A percentile compares a stretch with the other conserved stretches of the same genome.
These are phyloP conservation scores for Aspergillus melleus DNA, from an alignment of 2,329 filamentous ascomycete genomes.

Conservation along the genomic window DNA sequence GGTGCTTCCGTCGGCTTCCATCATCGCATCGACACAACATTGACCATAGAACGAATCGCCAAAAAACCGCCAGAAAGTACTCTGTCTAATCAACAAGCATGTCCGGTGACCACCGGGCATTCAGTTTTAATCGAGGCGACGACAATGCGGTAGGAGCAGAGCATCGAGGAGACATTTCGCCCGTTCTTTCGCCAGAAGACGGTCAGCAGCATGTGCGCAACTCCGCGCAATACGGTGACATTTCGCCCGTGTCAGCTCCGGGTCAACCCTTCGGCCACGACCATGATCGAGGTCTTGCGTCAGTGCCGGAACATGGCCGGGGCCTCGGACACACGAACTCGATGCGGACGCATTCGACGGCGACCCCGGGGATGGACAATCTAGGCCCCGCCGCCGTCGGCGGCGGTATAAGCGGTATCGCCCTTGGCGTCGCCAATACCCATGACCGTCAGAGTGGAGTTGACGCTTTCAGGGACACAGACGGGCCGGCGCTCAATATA, in stretches of 20 bases:
- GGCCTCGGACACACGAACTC: slow-evolving; percentile 29
- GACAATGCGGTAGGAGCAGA: slow-evolving; percentile 8
- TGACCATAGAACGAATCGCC: neutral
- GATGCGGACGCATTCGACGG: slow-evolving; percentile 37
- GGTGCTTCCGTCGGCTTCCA: neutral
- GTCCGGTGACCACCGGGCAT: slow-evolving; percentile 22
- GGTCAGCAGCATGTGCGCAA: slow-evolving; percentile 3
- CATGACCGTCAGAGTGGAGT: slow-evolving; percentile 66
- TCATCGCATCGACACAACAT: neutral
- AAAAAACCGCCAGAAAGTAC: neutral
- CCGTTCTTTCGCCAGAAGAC: slow-evolving; percentile 2
- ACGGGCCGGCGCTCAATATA: slow-evolving; percentile 24
- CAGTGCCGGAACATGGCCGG: slow-evolving; percentile 14
- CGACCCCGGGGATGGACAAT: slow-evolving; percentile 67
- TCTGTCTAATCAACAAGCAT: slow-evolving; percentile 10
- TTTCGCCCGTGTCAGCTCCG: slow-evolving; percentile 10
- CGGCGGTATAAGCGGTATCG: slow-evolving; percentile 68
- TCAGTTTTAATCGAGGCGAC: slow-evolving; percentile 24
- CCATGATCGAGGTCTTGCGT: slow-evolving; percentile 12
- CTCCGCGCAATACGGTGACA: slow-evolving; percentile 11
- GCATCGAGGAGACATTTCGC: neutral
- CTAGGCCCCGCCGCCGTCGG: slow-evolving; percentile 60
- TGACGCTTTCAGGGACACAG: slow-evolving; percentile 56
- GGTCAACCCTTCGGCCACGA: slow-evolving; percentile 1
- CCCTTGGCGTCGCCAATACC: slow-evolving; percentile 64